phyloP scores from a whole-genome alignment of 345 rosid genomes.

The Syzygium aromaticum region DNA sequence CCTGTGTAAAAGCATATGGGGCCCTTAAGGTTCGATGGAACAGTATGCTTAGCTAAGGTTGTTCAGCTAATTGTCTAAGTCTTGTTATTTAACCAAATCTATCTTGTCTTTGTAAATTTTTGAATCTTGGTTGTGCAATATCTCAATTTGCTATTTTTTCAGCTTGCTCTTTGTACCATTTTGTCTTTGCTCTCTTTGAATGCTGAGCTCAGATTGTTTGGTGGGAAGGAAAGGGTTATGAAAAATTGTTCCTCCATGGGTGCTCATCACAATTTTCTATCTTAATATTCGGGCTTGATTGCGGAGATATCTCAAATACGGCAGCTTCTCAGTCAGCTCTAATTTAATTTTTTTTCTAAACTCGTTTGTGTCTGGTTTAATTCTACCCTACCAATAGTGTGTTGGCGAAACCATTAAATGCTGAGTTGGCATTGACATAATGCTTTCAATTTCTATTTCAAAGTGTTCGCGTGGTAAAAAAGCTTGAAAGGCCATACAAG shows the following conservation, averaged over 20 bases:
- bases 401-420: too few species aligned
- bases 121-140: neutral
- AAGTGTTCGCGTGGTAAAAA: neutral
- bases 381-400: neutral
- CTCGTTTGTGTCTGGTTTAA: neutral
- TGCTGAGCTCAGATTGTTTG: neutral
- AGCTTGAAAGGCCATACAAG: neutral
- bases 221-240: neutral
- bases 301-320: neutral
- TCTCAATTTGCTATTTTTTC: neutral
- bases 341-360: too few species aligned
- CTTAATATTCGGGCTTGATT: neutral
- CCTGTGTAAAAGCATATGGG: constrained; percentile 44
- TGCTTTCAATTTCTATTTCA: neutral
- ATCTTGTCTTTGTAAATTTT: neutral
- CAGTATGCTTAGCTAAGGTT: constrained; percentile 37
- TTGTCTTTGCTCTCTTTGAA: neutral
- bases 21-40: constrained; percentile 66
- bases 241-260: neutral
- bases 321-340: neutral
- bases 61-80: neutral
- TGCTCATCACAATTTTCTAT: neutral
- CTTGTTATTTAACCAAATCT: neutral
- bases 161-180: neutral
- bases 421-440: neutral